Percentiles rank a stretch among this genome's conserved stretches.
phyloP scores from a whole-genome alignment of 768 basidiomycete species.

The Kwoniella dejecticola region DNA sequence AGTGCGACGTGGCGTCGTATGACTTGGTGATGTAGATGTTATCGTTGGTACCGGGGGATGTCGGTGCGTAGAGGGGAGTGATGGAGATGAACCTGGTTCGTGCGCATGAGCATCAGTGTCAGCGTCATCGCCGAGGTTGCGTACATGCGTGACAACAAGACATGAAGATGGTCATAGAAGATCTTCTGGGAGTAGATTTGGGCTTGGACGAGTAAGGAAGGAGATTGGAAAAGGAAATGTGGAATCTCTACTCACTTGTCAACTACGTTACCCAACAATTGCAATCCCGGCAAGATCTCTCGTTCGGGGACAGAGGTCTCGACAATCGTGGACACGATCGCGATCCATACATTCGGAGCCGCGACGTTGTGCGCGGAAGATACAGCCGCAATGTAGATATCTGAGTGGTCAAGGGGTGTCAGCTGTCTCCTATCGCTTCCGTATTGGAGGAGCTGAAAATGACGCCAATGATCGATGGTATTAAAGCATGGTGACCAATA shows the following conservation, averaged over 20 bases:
- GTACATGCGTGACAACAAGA: too few relatives aligned
- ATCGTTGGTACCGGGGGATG: conserved; percentile 74
- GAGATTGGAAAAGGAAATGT: too few relatives aligned
- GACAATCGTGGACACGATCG: conserved; percentile 97
- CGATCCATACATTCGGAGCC: conserved; percentile 90
- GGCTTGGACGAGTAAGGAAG: too few relatives aligned
- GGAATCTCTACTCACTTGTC: conserved; percentile 91
- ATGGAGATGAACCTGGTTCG: conserved; percentile 81
- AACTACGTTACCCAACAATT: conserved; percentile 85
- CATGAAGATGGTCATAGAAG: too few relatives aligned
- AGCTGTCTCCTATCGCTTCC: background rate
- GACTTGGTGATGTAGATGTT: conserved; percentile 96
- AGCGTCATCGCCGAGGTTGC: background rate
- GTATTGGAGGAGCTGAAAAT: background rate
- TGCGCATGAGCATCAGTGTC: conserved; percentile 1
- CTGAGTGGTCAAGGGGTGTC: conserved; percentile 58
- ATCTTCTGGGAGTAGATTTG: too few relatives aligned
- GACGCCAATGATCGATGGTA: too few relatives aligned
- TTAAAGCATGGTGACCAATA: conserved; percentile 15
- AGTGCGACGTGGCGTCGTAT: conserved; percentile 98
- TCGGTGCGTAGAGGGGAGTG: conserved; percentile 84
- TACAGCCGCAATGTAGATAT: conserved; percentile 98
- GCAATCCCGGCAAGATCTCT: conserved; percentile 88
- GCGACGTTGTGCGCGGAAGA: conserved; percentile 97
- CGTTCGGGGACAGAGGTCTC: conserved; percentile 89